These are phyloP conservation scores for Trametes versicolor DNA, from an alignment of 1,284 basidiomycete species.

Conservation along the genomic window DNA sequence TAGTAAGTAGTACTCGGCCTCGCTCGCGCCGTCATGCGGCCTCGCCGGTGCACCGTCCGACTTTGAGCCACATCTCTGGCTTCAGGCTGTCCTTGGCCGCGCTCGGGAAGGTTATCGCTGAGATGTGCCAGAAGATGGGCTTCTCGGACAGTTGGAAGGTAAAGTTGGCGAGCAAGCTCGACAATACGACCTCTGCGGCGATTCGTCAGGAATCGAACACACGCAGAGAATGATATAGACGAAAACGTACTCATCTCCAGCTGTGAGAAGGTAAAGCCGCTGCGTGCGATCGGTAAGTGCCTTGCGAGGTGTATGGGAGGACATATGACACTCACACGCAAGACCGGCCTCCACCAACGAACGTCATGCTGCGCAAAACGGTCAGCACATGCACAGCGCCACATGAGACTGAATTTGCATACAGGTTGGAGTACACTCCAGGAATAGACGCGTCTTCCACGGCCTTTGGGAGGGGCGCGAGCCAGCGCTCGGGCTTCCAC, in stretches of 20 bases:
- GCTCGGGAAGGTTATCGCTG: constrained; percentile 40
- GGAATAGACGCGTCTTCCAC: not conserved
- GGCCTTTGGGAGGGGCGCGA: not conserved
- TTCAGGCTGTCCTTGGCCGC: constrained; percentile 37
- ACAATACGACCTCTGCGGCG: constrained; percentile 35
- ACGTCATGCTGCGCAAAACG: constrained; percentile 30
- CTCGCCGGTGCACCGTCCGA: constrained; percentile 19
- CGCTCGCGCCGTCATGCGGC: not conserved
- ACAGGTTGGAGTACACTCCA: not conserved
- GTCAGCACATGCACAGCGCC: not conserved
- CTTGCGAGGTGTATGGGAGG: not conserved
- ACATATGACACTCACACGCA: constrained; percentile 28
- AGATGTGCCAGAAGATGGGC: constrained; percentile 42
- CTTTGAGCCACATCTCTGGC: constrained; percentile 40
- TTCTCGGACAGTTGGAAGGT: constrained; percentile 33
- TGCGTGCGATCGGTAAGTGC: not conserved
- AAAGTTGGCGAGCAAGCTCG: constrained; percentile 36
- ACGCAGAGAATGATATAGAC: not conserved
- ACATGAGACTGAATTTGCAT: not conserved
- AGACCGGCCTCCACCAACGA: constrained; percentile 29
- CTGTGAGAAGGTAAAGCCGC: constrained; percentile 29
- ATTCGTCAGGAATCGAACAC: constrained; percentile 1
- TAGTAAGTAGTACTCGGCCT: too few relatives aligned
- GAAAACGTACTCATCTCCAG: constrained; percentile 28
- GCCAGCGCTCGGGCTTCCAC: not conserved